Evolutionary conservation across 1,284 basidiomycete species (phyloP).

Genomic region (Waitea zeae): DNA sequence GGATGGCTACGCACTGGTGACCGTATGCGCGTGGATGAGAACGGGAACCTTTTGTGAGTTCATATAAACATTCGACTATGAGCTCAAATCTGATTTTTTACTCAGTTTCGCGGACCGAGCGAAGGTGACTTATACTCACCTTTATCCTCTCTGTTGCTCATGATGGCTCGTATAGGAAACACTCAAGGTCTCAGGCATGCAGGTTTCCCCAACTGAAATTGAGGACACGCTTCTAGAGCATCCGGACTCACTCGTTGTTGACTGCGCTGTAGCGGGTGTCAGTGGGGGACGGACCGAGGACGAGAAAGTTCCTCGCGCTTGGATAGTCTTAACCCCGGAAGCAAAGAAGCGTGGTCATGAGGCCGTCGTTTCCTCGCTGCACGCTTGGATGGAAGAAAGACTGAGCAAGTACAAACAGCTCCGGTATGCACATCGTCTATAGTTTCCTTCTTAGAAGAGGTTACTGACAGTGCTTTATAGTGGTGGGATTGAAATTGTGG

Average conservation of each 20-base stretch:
- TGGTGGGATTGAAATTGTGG: not conserved
- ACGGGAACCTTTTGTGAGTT: conserved; percentile 49
- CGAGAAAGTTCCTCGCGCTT: conserved; percentile 55
- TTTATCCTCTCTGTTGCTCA: not conserved
- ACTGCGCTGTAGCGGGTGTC: conserved; percentile 54
- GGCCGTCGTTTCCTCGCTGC: conserved; percentile 26
- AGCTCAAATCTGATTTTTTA: not conserved
- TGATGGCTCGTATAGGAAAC: not conserved
- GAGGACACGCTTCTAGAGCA: conserved; percentile 42
- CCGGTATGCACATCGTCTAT: conserved; percentile 34
- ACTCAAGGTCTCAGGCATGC: conserved; percentile 52
- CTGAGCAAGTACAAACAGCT: conserved; percentile 53
- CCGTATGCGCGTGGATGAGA: conserved; percentile 36
- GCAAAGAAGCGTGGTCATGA: conserved; percentile 29
- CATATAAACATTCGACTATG: not conserved
- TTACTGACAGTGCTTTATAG: not conserved
- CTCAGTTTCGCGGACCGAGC: conserved; percentile 39
- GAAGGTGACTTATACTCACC: conserved; percentile 29
- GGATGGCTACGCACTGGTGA: conserved; percentile 67
- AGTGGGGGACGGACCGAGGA: conserved; percentile 45
- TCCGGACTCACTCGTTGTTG: conserved; percentile 36
- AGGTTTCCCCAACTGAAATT: conserved; percentile 62
- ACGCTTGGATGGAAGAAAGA: conserved; percentile 35
- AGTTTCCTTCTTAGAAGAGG: conserved; percentile 19
- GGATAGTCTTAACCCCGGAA: conserved; percentile 42